Evolutionary conservation across 1,139 yeast genomes (phyloP), one percentile per base, ranked within the genome.

Genomic region (Yamadazyma kanchanaburiensis): DNA sequence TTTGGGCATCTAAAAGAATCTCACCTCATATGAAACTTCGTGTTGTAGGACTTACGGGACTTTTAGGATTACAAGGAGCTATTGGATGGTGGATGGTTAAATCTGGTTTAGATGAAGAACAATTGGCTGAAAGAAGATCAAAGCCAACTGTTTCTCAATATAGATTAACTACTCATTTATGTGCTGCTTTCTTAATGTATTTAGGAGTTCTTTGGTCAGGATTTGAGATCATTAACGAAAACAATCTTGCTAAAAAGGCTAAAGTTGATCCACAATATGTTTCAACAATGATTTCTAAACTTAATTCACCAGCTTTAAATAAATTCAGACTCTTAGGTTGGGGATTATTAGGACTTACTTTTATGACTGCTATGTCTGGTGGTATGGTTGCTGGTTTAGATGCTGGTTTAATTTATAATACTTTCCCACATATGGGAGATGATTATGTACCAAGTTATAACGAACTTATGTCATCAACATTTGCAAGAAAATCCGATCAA

Each of bases 21-120:
- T 78, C 88, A 3, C 60, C 75, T 2, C 80, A 77, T 40, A 80
- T 86, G 3, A 81, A 88, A 29, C 66, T 66, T 35, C 70, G 88
- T 39, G 66, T 91, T 12, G 58, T 84, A 15, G 83, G 85, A 2
- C 73, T 94, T 30, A 75, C 95, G 24, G 79, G 73, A 1, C 64
- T 91, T 32, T 69, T 94, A 35, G 98, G 96, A 9, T 63, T 94
- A 27, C 98, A 94, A 65, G 98, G 98, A 27, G 82, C 81, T 32
- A 83, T 94, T 46, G 98, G 98, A 22, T 94, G 98, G 98, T 94
- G 99, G 99, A 94, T 94, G 99, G 98, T 94, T 34, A 80, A 84
- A 48, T 86, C 96, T 5, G 99, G 99, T 25, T 71, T 94, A 39
- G 95, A 89, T 52, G 83, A 84, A 51, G 74, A 82, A 30, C 81